A percentile compares a stretch with the other conserved stretches of the same genome.
Conservation (phyloP, 495 filamentous ascomycete genomes). For the Tetracladium setigerum region DNA sequence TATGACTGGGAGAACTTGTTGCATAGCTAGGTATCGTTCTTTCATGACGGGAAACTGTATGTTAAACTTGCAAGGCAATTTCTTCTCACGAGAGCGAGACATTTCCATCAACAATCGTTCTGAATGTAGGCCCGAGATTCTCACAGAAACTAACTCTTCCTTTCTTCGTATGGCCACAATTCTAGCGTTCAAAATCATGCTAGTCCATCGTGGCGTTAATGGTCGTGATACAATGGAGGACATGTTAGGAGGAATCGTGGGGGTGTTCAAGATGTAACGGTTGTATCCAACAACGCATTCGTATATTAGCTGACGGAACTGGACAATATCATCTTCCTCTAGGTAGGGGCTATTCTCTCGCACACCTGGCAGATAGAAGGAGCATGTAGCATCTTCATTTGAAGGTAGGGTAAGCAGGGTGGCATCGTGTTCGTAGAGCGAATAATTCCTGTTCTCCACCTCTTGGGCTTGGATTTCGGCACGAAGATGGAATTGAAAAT, state of each 20-base stretch:
- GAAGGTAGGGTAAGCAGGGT: neutral
- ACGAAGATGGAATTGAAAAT: conserved; percentile 17
- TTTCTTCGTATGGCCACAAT: conserved; percentile 17
- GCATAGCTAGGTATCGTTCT: conserved; percentile 17
- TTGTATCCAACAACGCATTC: conserved; percentile 5
- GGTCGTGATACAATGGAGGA: neutral
- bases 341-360: conserved; percentile 34
- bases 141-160: conserved; percentile 14
- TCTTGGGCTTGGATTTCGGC: conserved; percentile 16
- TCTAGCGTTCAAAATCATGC: conserved; percentile 20
- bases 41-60: conserved; percentile 18
- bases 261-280: conserved; percentile 16
- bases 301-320: conserved; percentile 31
- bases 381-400: conserved; percentile 3
- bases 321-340: conserved; percentile 34
- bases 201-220: conserved; percentile 20
- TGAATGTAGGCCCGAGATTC: conserved; percentile 7
- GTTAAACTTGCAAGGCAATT: conserved; percentile 14
- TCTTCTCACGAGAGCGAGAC: neutral
- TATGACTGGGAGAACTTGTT: conserved; percentile 16
- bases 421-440: conserved; percentile 17
- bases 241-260: conserved; percentile 10
- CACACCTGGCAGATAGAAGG: conserved; percentile 30
- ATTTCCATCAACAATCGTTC: conserved; percentile 3
- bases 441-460: conserved; percentile 18